These are phyloP conservation scores for Selaginella moellendorffii DNA, from an alignment of 75 land plant species.

Conservation along the genomic window DNA sequence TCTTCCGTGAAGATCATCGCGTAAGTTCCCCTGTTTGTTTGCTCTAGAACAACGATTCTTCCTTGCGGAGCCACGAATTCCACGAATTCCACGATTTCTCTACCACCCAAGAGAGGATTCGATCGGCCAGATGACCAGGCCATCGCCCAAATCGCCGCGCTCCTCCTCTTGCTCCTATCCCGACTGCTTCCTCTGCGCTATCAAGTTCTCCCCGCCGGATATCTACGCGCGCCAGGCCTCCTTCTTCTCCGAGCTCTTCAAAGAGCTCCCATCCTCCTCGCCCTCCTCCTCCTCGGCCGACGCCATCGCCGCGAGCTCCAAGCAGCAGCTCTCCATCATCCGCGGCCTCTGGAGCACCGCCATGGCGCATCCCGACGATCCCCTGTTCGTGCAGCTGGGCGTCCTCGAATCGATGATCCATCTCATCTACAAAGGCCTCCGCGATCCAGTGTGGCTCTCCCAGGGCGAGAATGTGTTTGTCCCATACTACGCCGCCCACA, in stretches of 20 bases:
- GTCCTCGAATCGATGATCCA: slow-evolving; percentile 79
- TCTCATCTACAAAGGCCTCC: slow-evolving; percentile 78
- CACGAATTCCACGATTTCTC: too few species aligned
- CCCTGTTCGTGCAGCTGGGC: slow-evolving; percentile 83
- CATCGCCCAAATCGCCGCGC: too few species aligned
- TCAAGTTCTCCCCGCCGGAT: slow-evolving; percentile 80
- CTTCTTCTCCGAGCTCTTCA: slow-evolving; percentile 69
- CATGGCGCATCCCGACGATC: slow-evolving; percentile 95
- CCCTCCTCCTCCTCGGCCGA: too few species aligned
- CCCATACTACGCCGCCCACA: slow-evolving; percentile 25
- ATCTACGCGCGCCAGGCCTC: too few species aligned
- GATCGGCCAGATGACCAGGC: too few species aligned
- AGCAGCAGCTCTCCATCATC: slow-evolving; percentile 77
- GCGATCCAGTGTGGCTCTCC: slow-evolving; percentile 74
- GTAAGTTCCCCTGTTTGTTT: too few species aligned
- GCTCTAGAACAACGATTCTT: too few species aligned
- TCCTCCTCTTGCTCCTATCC: slow-evolving; percentile 90
- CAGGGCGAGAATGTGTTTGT: slow-evolving; percentile 95
- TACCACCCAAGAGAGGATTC: too few species aligned
- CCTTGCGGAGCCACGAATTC: too few species aligned
- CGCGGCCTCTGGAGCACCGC: slow-evolving; percentile 99
- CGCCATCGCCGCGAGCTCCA: too few species aligned
- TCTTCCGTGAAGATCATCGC: too few species aligned
- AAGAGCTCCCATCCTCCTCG: slow-evolving; percentile 93
- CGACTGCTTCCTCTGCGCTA: slow-evolving; percentile 93